Evolutionary conservation across 352 stramenopile species (phyloP).

Genomic region (Phytophthora colocasiae): DNA sequence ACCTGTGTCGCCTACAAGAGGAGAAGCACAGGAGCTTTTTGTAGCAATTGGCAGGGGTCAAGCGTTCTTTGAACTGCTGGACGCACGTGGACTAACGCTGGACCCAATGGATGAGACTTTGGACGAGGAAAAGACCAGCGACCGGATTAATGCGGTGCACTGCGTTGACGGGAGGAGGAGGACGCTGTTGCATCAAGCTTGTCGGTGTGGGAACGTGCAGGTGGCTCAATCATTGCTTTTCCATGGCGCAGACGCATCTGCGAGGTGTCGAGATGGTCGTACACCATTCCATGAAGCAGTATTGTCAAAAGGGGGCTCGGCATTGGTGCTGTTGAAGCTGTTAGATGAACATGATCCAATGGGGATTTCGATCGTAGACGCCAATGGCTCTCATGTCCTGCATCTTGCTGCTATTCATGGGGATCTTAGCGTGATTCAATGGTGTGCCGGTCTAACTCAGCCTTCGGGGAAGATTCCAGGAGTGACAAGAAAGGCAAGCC

Average conservation of each 20-base stretch:
- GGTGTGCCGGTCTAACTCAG: slow-evolving; percentile 38
- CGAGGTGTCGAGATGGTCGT: slow-evolving; percentile 56
- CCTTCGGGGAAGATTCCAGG: neutral
- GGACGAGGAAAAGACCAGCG: slow-evolving; percentile 2
- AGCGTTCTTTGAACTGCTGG: slow-evolving; percentile 41
- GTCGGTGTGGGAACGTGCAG: slow-evolving; percentile 55
- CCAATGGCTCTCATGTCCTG: slow-evolving; percentile 66
- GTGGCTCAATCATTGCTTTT: slow-evolving; percentile 65
- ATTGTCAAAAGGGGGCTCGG: slow-evolving; percentile 31
- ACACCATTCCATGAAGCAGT: slow-evolving; percentile 70
- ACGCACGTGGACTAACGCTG: slow-evolving; percentile 24
- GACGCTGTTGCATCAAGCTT: slow-evolving; percentile 75
- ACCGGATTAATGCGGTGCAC: slow-evolving; percentile 43
- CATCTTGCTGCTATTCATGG: slow-evolving; percentile 77
- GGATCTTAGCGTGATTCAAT: slow-evolving; percentile 63
- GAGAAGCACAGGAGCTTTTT: slow-evolving; percentile 32
- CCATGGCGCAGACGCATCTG: slow-evolving; percentile 48
- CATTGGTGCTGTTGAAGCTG: slow-evolving; percentile 53
- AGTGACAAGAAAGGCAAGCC: slow-evolving; percentile 4
- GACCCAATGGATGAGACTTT: neutral
- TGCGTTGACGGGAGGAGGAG: slow-evolving; percentile 62
- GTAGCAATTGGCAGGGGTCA: slow-evolving; percentile 25
- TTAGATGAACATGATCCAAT: slow-evolving; percentile 61
- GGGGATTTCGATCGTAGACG: slow-evolving; percentile 54
- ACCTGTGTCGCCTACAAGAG: slow-evolving; percentile 19